Base-by-base conservation (phyloP, 495 filamentous ascomycete species). In the Hypoxylon intermedium region DNA sequence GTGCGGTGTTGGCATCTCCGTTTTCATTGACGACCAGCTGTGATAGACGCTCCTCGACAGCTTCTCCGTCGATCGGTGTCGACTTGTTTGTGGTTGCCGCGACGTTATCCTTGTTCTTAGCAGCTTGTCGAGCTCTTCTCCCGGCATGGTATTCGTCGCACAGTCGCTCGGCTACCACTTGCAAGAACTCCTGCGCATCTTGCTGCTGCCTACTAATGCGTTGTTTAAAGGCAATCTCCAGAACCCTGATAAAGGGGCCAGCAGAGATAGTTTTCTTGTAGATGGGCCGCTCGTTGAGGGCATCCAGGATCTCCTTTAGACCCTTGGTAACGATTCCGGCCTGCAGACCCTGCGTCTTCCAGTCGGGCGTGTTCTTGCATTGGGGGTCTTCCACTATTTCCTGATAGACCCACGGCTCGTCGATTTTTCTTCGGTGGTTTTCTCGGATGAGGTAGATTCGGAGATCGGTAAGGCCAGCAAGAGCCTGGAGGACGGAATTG, bases 181-280 rank as follows among this genome's bases (percentile, higher is more conserved):
- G 94, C 49, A 99, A 67, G 54, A 99, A 95, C 71, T 99, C 94
- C 68, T 99, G 94, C n/a, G 94, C 94, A 76, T 99, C 94, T 73
- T 99, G 95, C 71, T 99, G 95, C 55, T 91, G 87, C 41, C 94
- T 87, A 66, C 89, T 96, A 67, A 99, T 93, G 36, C 88, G 86
- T 56, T 93, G 91, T 23, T 86, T 82, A 69, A 96, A 99, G 3
- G 93, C 92, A 31, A 79, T 79, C 74, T 99, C 94, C 20, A 99
- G 75, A 0, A 86, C 85, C 49, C 80, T 72, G 13, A 99, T 86
- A 69, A 99, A 98, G 0, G 78, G 76, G 2, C 81, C 83, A 16
- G 93, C 90, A 12, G 92, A 92, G 58, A 98, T 96, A 0, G 90
- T 96, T 78, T 97, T 98, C 75, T 85, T 90, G 69, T 91, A 92